Base-by-base conservation (phyloP, 257 asterid species). In the Penstemon newberryi region DNA sequence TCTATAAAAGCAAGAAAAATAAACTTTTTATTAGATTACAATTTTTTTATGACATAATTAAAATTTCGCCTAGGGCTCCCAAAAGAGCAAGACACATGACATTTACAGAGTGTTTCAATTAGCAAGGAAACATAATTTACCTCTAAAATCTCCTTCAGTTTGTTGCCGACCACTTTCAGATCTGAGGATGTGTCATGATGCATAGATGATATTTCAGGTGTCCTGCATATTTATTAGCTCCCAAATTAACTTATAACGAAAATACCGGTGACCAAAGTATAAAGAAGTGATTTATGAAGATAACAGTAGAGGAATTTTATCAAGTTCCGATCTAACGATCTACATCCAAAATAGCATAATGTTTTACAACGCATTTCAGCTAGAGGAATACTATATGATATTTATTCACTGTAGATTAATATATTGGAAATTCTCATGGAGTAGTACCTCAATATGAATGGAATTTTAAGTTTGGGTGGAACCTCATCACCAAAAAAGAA, bases 161-260 rank as follows among this genome's bases (percentile, higher is more conserved):
- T 84, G 68, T 75, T 67, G 69, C 85, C 78, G 50, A 90, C 97
- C 56, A 80, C 86, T 63, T 60, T 80, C 67, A 90, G 84, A 82
- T 90, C 96, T 63, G 91, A 39, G 8, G 96, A 79, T 10, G 82
- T 25, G 69, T 90, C 97, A 8, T 86, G 89, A 76, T 90, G 97
- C 86, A 90, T 87, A 7, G 96, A 85, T n/a, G 97, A 87, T 90
- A 88, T 87, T 15, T 77, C 96, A 4, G 97, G 96, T 43, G 97
- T 88, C 85, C 97, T 90, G 88, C 70, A 75, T 61, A 68, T 65
- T 59, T 3, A 64, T 33, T 49, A 49, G 4, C 54, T 49, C 4
- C 18, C 9, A 3, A 49, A 10, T 49, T 49, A 49, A 49, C 15
- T 10, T 49, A 7, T 12, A 3, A 4, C 54, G 8, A 49, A 15